phyloP scores from a whole-genome alignment of 1,284 basidiomycete genomes.

The Ceratorhiza oryzae-sativae region DNA sequence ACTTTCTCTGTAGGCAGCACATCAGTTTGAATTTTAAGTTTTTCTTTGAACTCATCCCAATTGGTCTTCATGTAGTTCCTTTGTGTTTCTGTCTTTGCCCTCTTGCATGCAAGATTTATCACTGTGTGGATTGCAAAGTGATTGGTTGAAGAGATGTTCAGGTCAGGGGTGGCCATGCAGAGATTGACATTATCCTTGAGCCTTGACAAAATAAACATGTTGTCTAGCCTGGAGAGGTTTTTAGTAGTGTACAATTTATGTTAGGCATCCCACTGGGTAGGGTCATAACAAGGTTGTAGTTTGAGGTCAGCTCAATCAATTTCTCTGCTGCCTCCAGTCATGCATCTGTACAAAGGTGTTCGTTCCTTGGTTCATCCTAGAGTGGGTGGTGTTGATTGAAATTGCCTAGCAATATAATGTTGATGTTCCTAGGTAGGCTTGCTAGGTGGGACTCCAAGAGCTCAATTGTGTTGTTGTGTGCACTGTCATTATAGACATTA shows the following conservation, averaged over 20 bases:
- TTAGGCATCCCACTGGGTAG: neutral
- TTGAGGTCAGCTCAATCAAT: neutral
- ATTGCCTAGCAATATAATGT: neutral
- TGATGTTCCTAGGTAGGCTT: neutral
- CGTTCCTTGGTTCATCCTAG: constrained; percentile 17
- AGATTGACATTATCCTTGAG: neutral
- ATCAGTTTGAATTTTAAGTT: neutral
- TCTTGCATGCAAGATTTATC: neutral
- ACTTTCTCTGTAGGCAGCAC: neutral
- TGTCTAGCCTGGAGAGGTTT: constrained; percentile 7
- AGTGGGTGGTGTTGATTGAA: constrained; percentile 21
- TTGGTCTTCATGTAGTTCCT: constrained; percentile 22
- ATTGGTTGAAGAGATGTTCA: neutral
- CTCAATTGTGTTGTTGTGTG: neutral
- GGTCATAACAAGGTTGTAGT: neutral
- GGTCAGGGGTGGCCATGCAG: neutral
- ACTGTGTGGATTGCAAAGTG: constrained; percentile 6
- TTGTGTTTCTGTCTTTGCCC: neutral
- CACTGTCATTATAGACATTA: constrained; percentile 21
- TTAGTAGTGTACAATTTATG: neutral
- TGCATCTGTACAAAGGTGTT: constrained; percentile 17
- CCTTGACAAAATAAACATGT: neutral
- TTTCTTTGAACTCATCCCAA: constrained; percentile 38
- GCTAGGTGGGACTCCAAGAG: neutral
- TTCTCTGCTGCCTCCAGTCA: neutral